A percentile compares a stretch with the other conserved stretches of the same genome.
Evolutionary conservation across 2,329 filamentous ascomycete species (phyloP).

Genomic region (Monilinia vaccinii-corymbosi): DNA sequence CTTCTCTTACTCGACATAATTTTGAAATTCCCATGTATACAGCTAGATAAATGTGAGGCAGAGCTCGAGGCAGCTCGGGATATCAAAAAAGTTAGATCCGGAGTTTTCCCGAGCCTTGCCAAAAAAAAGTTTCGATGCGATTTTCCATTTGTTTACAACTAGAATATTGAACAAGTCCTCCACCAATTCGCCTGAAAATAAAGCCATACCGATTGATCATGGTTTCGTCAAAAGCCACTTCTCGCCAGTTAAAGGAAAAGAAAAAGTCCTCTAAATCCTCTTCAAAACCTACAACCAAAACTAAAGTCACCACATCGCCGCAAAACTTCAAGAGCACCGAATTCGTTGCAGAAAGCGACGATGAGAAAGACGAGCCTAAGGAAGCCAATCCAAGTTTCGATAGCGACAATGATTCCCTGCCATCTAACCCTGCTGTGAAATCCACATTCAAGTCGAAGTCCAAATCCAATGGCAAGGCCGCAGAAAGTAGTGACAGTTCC

Average conservation of each 20-base stretch:
- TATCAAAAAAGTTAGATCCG: slow-evolving; percentile 14
- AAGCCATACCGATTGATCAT: slow-evolving; percentile 5
- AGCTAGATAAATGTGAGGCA: neutral
- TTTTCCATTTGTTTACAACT: neutral
- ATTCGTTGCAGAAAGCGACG: slow-evolving; percentile 24
- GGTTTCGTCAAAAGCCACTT: slow-evolving; percentile 16
- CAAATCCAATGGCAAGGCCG: slow-evolving; percentile 22
- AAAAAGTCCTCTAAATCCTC: slow-evolving; percentile 11
- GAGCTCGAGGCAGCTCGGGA: neutral
- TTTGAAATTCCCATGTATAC: neutral
- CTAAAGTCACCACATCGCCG: slow-evolving; percentile 1
- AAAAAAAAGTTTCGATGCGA: slow-evolving; percentile 15
- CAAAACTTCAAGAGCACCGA: slow-evolving; percentile 24
- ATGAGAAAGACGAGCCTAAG: slow-evolving; percentile 17
- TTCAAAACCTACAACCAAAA: neutral
- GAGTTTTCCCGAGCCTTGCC: slow-evolving; percentile 9
- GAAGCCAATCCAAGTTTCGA: slow-evolving; percentile 15
- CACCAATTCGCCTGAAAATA: neutral
- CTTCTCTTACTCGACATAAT: slow-evolving; percentile 30
- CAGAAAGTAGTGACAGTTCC: slow-evolving; percentile 15
- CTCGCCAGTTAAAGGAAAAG: slow-evolving; percentile 15
- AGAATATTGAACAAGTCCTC: neutral
- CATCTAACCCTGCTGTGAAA: slow-evolving; percentile 12
- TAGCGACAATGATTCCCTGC: slow-evolving; percentile 20
- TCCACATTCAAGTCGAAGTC: neutral